Percentiles rank a stretch among this genome's conserved stretches.
These are phyloP conservation scores for Atkinsonella texensis DNA, from an alignment of 2,329 filamentous ascomycete genomes.

Conservation along the genomic window DNA sequence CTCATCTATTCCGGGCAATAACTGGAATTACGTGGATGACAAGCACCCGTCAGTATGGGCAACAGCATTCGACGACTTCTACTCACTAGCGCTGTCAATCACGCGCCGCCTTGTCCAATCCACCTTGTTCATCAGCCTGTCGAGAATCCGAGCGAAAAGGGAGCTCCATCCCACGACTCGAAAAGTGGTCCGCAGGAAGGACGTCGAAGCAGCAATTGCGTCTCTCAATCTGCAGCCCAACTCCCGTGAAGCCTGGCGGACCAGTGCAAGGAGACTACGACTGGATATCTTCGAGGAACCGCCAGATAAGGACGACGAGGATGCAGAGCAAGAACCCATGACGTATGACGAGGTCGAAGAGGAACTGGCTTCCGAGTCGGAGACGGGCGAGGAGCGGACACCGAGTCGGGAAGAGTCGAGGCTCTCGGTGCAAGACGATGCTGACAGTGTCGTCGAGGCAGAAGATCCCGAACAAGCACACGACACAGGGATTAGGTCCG, in stretches of 20 bases:
- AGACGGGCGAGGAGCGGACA: not conserved
- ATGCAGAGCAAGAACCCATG: conserved; percentile 21
- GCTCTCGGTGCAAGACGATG: not conserved
- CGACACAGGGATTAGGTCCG: conserved; percentile 8
- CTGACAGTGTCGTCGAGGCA: not conserved
- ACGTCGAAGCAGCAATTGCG: conserved; percentile 37
- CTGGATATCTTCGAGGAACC: conserved; percentile 33
- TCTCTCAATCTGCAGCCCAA: conserved; percentile 32
- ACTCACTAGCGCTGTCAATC: conserved; percentile 53
- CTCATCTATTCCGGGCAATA: conserved; percentile 43
- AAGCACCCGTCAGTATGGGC: conserved; percentile 58
- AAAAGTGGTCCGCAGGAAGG: conserved; percentile 26
- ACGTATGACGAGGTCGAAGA: conserved; percentile 32
- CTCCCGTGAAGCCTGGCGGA: conserved; percentile 32
- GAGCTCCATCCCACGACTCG: conserved; percentile 17
- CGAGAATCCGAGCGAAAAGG: conserved; percentile 46
- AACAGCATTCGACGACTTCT: conserved; percentile 66
- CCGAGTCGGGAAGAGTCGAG: not conserved
- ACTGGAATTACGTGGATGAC: conserved; percentile 53
- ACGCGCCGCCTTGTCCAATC: conserved; percentile 61
- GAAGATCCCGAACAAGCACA: conserved; percentile 9
- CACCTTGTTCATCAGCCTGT: conserved; percentile 56
- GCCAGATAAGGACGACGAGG: conserved; percentile 11
- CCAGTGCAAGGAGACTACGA: conserved; percentile 35
- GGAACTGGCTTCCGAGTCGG: conserved; percentile 14